These are phyloP conservation scores for Aspergillus eucalypticola DNA, from an alignment of 2,329 filamentous ascomycete genomes.

Conservation along the genomic window DNA sequence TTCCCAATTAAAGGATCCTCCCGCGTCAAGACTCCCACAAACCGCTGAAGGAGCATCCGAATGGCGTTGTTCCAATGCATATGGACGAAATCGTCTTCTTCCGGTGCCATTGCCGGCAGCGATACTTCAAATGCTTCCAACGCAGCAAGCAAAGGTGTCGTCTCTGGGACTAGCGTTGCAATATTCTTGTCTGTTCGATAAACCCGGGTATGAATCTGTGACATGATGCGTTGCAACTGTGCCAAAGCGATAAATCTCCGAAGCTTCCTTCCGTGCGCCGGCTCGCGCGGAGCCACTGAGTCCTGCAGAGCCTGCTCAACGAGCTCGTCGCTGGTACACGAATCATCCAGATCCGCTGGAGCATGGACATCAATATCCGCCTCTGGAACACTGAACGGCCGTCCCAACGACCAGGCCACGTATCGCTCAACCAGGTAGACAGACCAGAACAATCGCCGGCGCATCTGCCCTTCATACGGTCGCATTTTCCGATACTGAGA, in stretches of 20 bases:
- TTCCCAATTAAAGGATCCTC: slow-evolving; percentile 14
- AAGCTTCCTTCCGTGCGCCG: neutral
- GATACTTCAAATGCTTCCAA: slow-evolving; percentile 17
- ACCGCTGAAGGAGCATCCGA: slow-evolving; percentile 21
- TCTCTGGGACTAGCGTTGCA: slow-evolving; percentile 9
- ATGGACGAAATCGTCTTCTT: slow-evolving; percentile 22
- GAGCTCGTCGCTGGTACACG: neutral
- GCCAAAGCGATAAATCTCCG: slow-evolving; percentile 17
- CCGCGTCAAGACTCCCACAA: slow-evolving; percentile 16
- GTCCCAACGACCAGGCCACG: slow-evolving; percentile 30
- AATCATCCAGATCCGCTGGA: slow-evolving; percentile 19
- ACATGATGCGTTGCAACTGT: slow-evolving; percentile 21
- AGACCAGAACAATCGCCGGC: slow-evolving; percentile 35
- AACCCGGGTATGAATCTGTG: slow-evolving; percentile 17
- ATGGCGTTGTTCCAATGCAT: slow-evolving; percentile 27
- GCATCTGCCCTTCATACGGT: slow-evolving; percentile 17
- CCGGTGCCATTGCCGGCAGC: slow-evolving; percentile 10
- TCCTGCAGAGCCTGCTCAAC: neutral
- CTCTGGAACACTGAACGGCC: slow-evolving; percentile 35
- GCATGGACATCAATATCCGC: slow-evolving; percentile 34
- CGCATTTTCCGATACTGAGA: slow-evolving; percentile 15
- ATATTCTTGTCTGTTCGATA: slow-evolving; percentile 19
- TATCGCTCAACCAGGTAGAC: slow-evolving; percentile 34
- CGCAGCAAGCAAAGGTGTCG: slow-evolving; percentile 12
- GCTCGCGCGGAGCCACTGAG: neutral